Percentiles rank a stretch among this genome's conserved stretches.
These are phyloP conservation scores for Ceratocystiopsis brevicomis DNA, from an alignment of 2,329 filamentous ascomycete species.

Conservation along the genomic window DNA sequence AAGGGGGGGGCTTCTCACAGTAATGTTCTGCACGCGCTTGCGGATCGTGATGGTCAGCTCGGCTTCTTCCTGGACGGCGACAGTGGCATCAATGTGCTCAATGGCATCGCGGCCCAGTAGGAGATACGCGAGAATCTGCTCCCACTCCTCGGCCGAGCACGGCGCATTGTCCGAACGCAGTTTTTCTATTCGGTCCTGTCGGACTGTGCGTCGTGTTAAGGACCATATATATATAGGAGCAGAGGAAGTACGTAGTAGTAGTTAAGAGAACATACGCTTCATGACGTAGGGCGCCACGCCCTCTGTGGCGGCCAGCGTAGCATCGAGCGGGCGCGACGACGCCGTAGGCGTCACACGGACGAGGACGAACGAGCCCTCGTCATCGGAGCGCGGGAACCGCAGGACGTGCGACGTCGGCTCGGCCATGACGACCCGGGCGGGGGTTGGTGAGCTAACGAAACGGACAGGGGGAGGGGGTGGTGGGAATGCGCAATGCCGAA, in stretches of 20 bases:
- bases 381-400: slow-evolving; percentile 37
- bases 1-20: slow-evolving; percentile 27
- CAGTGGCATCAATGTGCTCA: slow-evolving; percentile 38
- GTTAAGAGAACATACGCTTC: slow-evolving; percentile 26
- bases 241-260: too few relatives aligned
- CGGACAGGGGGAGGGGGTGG: too few relatives aligned
- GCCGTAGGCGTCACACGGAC: slow-evolving; percentile 34
- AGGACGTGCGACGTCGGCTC: slow-evolving; percentile 23
- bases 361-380: slow-evolving; percentile 35
- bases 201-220: slow-evolving; percentile 21
- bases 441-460: too few relatives aligned
- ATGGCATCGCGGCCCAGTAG: slow-evolving; percentile 31
- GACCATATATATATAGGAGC: too few relatives aligned
- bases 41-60: slow-evolving; percentile 44
- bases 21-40: slow-evolving; percentile 49
- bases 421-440: not conserved
- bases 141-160: slow-evolving; percentile 48
- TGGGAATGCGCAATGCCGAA: too few relatives aligned
- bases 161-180: slow-evolving; percentile 34
- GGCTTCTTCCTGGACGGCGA: slow-evolving; percentile 32
- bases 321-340: slow-evolving; percentile 33
- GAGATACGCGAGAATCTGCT: slow-evolving; percentile 35
- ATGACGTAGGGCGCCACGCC: slow-evolving; percentile 39
- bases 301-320: slow-evolving; percentile 51
- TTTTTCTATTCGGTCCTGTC: slow-evolving; percentile 33